Base-by-base conservation (phyloP, 2,329 filamentous ascomycete species). In the Dendrostoma leiphaemia region DNA sequence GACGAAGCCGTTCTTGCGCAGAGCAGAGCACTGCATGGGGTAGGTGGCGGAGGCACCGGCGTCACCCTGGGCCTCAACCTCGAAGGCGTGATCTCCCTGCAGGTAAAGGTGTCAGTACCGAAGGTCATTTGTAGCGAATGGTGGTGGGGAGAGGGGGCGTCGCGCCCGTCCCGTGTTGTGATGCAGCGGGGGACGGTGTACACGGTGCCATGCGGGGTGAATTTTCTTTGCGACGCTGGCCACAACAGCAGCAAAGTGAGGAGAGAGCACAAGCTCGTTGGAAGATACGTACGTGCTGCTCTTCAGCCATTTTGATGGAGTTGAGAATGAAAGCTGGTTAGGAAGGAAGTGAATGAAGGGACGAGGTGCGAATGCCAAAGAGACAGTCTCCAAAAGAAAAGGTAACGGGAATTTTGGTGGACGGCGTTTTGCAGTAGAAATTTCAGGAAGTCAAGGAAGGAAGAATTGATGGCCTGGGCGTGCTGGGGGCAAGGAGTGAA, bases 1-100 rank as follows among this genome's bases (percentile, higher is more conserved):
- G 77, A 99, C 94, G 84, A 89, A 88, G 65, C 94, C 93, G 88
- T 95, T 96, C 92, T 99, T 97, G 76, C 94, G 89, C 84, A 99
- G 85, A 71, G 95, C 93, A 81, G 95, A 99, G 81, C 94, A 99
- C 85, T 99, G 94, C 91, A 96, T 95, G 69, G 94, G 94, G 82
- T 74, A 97, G 73, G 94, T 99, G 71, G 81, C 73, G 67, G 94
- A 97, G 69, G 94, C 93, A 79, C 94, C 95, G 76, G 95, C 92
- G 82, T 97, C 91, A 82, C 87, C 91, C 78, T 85, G 88, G 40
- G 56, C 48, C 48, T 51, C 48, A 26, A 51, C 48, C 66, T 96
- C 91, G 85, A 97, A 97, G 76, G 76, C 77, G 66, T 78, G 76
- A 70, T 89, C 82, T 75, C 88, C 85, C 82, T 89, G 65, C 17